Percentiles rank a stretch among this genome's conserved stretches.
Conservation (phyloP, 352 stramenopile species). For the Phytopythium delawarense region DNA sequence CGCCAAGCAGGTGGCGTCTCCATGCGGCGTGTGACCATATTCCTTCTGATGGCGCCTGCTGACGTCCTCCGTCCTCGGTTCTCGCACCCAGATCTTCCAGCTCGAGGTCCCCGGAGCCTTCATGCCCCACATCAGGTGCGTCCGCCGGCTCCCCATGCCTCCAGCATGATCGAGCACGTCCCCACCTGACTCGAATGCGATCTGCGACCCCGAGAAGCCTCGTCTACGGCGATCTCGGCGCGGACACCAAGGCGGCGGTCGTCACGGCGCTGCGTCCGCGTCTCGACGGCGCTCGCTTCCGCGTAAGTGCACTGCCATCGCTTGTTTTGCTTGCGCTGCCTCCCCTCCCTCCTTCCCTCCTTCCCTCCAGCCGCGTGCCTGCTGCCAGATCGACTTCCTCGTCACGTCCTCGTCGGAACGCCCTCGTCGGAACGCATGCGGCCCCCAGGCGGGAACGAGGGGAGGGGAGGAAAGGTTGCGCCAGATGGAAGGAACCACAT, state of each 20-base stretch:
- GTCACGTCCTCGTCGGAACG: too few relatives aligned
- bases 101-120: constrained; percentile 33
- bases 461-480: too few relatives aligned
- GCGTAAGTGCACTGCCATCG: constrained; percentile 16
- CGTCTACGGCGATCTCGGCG: constrained; percentile 49
- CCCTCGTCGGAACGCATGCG: too few relatives aligned
- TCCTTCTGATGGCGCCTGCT: too few relatives aligned
- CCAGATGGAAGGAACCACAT: too few relatives aligned
- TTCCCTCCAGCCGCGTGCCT: too few relatives aligned
- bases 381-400: too few relatives aligned
- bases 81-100: constrained; percentile 30
- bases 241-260: constrained; percentile 20
- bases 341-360: neutral
- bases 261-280: constrained; percentile 33
- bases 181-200: neutral
- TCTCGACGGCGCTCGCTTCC: constrained; percentile 24
- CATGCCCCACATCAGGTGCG: constrained; percentile 65
- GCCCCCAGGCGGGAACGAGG: too few relatives aligned
- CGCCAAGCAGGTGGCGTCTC: constrained; percentile 33
- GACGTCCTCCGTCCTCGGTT: neutral
- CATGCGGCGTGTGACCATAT: neutral
- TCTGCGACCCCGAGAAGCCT: constrained; percentile 20
- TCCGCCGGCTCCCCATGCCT: neutral
- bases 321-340: neutral
- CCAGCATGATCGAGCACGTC: neutral